Conservation (phyloP, 352 stramenopile genomes). For the Phytophthora cactorum region DNA sequence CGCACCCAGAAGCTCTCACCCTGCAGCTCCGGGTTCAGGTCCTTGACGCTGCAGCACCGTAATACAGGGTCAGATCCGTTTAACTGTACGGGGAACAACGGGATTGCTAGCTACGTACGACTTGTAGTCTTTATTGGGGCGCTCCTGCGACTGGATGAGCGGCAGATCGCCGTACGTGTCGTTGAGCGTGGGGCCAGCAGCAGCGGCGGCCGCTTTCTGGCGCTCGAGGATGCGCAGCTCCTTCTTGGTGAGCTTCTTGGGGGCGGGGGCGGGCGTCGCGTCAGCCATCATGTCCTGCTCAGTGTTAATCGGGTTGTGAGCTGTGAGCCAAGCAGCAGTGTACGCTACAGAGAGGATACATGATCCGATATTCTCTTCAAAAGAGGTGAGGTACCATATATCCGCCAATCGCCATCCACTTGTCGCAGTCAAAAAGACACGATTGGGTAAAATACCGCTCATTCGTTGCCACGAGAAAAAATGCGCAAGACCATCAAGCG, state of each 20-base stretch:
- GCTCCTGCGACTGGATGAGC: slow-evolving; percentile 91
- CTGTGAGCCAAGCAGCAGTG: slow-evolving; percentile 30
- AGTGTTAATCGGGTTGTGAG: slow-evolving; percentile 36
- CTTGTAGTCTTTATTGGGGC: slow-evolving; percentile 64
- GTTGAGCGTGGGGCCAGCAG: slow-evolving; percentile 72
- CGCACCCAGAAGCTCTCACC: slow-evolving; percentile 95
- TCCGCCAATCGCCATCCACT: slow-evolving; percentile 25
- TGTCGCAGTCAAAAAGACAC: slow-evolving; percentile 7
- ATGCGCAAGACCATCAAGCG: slow-evolving; percentile 35
- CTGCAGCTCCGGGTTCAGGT: slow-evolving; percentile 81
- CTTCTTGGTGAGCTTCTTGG: slow-evolving; percentile 92
- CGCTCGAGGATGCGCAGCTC: slow-evolving; percentile 89
- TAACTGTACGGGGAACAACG: not conserved
- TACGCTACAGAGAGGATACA: slow-evolving; percentile 10
- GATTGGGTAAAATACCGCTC: slow-evolving; percentile 44
- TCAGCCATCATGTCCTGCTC: slow-evolving; percentile 52
- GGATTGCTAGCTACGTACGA: slow-evolving; percentile 60
- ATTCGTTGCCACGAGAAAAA: slow-evolving; percentile 24
- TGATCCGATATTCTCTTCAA: slow-evolving; percentile 13
- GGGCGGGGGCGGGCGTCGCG: slow-evolving; percentile 41
- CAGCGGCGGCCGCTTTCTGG: slow-evolving; percentile 78
- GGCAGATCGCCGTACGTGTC: slow-evolving; percentile 89
- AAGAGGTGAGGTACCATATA: slow-evolving; percentile 16
- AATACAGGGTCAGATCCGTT: slow-evolving; percentile 2
- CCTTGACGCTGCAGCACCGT: slow-evolving; percentile 26